phyloP scores from a whole-genome alignment of 2,329 filamentous ascomycete genomes.

The Saccharata proteae region DNA sequence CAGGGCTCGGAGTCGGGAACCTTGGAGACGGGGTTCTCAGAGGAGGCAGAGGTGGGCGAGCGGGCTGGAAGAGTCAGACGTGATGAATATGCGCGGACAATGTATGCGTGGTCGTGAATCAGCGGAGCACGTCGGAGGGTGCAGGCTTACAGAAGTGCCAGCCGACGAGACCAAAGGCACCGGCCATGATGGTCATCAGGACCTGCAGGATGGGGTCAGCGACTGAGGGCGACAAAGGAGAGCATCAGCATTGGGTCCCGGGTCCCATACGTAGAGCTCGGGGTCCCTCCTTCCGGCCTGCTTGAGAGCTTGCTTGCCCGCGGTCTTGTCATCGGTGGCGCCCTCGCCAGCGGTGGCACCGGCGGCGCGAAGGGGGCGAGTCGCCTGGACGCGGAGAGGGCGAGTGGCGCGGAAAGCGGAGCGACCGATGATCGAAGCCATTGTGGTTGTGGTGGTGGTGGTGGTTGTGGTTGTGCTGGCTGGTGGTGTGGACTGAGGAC shows the following conservation, averaged over 20 bases:
- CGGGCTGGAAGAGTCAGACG: constrained; percentile 50
- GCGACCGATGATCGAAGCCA: constrained; percentile 35
- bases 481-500: too few relatives aligned
- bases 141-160: constrained; percentile 65
- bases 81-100: constrained; percentile 1
- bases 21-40: constrained; percentile 65
- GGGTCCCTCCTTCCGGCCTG: constrained; percentile 58
- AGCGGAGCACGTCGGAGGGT: constrained; percentile 3
- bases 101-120: too few relatives aligned
- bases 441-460: constrained; percentile 16
- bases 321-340: constrained; percentile 33
- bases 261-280: constrained; percentile 55
- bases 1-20: constrained; percentile 77
- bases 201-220: constrained; percentile 44
- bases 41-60: constrained; percentile 74
- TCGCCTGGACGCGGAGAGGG: constrained; percentile 28
- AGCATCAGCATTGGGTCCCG: constrained; percentile 11
- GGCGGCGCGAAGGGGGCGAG: constrained; percentile 21
- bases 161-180: constrained; percentile 75
- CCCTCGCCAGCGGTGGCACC: constrained; percentile 22
- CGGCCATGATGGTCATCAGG: constrained; percentile 81
- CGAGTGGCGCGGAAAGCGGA: constrained; percentile 34
- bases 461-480: constrained; percentile 5
- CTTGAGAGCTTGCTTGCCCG: constrained; percentile 39
- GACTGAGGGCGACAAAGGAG: not conserved